A percentile compares a stretch with the other conserved stretches of the same genome.
Conservation (phyloP, 805 yeast species). For the Sugiyamaella mastotermitis region DNA sequence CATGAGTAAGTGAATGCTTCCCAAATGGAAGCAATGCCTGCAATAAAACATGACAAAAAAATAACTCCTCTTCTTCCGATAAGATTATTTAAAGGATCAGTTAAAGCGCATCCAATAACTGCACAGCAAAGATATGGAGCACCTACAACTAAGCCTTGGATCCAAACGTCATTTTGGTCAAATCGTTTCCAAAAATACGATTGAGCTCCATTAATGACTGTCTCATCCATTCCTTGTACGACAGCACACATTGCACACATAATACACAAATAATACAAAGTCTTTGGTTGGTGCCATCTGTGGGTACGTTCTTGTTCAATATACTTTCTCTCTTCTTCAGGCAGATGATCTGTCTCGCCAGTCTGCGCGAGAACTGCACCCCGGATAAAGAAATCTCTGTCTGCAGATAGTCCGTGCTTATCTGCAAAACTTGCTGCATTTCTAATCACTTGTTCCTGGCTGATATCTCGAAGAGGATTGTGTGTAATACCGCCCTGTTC, state of each 20-base stretch:
- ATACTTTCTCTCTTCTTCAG: slow-evolving; percentile 29
- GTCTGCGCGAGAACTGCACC: slow-evolving; percentile 57
- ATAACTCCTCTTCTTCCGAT: slow-evolving; percentile 58
- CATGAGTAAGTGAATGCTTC: slow-evolving; percentile 56
- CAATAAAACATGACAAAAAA: slow-evolving; percentile 50
- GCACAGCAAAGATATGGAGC: slow-evolving; percentile 62
- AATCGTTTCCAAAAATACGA: slow-evolving; percentile 32
- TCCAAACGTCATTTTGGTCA: slow-evolving; percentile 27
- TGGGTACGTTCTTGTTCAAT: slow-evolving; percentile 42
- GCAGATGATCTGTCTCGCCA: slow-evolving; percentile 34
- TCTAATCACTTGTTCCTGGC: slow-evolving; percentile 14
- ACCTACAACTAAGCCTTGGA: slow-evolving; percentile 57
- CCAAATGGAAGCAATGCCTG: slow-evolving; percentile 58
- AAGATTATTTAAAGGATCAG: slow-evolving; percentile 45
- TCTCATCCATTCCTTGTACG: slow-evolving; percentile 71
- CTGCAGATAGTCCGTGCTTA: slow-evolving; percentile 25
- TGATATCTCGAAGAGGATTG: slow-evolving; percentile 20
- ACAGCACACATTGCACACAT: slow-evolving; percentile 63
- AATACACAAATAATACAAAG: slow-evolving; percentile 44
- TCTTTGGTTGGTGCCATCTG: slow-evolving; percentile 39
- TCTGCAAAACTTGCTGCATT: slow-evolving; percentile 21
- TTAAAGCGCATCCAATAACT: slow-evolving; percentile 48
- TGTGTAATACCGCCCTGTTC: slow-evolving; percentile 20
- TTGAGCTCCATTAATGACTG: slow-evolving; percentile 64
- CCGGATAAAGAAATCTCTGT: slow-evolving; percentile 26